Conservation (phyloP, 495 filamentous ascomycete genomes). For the Aspergillus nidulans region DNA sequence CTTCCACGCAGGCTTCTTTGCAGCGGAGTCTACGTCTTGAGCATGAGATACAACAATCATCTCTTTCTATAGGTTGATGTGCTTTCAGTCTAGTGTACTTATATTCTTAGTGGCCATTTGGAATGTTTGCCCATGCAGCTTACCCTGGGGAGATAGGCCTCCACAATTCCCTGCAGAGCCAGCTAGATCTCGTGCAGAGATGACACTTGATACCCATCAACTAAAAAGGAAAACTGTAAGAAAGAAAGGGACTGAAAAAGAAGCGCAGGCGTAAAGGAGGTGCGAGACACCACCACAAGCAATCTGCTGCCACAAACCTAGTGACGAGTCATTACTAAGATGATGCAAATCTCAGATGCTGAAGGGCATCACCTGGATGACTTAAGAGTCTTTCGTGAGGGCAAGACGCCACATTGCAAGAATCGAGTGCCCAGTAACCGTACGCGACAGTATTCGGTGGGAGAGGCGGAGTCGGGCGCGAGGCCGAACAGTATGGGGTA, state of each 20-base stretch:
- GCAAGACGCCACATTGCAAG: not conserved
- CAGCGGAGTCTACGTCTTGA: conserved; percentile 27
- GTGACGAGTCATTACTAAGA: conserved; percentile 5
- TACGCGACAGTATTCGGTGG: not conserved
- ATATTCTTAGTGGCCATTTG: not conserved
- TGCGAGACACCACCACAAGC: not conserved
- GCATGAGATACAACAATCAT: conserved; percentile 7
- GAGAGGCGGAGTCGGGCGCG: not conserved
- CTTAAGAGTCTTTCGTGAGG: not conserved
- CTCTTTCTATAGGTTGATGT: conserved; percentile 1
- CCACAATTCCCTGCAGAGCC: conserved; percentile 5
- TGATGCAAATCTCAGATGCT: conserved; percentile 12
- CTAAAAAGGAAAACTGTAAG: not conserved
- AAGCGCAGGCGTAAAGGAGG: not conserved
- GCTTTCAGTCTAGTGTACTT: not conserved
- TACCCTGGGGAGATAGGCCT: conserved; percentile 4
- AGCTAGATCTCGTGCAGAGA: not conserved
- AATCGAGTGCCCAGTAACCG: not conserved
- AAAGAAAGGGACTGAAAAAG: not conserved
- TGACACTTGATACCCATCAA: not conserved
- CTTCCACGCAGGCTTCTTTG: conserved; percentile 41
- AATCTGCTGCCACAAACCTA: not conserved
- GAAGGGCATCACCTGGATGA: conserved; percentile 12
- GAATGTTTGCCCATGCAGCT: conserved; percentile 1
- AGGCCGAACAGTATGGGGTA: not conserved